phyloP scores from a whole-genome alignment of 768 basidiomycete species.

The Lentinula boryana region DNA sequence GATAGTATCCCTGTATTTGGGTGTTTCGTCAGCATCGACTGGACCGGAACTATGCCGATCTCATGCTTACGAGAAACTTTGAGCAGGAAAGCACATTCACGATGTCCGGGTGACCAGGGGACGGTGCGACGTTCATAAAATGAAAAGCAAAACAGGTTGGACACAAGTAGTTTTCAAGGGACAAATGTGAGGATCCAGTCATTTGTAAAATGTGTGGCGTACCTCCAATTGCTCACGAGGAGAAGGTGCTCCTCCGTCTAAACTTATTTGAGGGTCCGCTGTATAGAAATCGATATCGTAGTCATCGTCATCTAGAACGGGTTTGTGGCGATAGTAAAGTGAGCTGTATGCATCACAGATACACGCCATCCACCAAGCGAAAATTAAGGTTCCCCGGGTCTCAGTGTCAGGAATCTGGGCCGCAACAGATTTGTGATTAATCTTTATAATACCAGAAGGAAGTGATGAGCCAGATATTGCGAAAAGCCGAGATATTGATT shows the following conservation, averaged over 20 bases:
- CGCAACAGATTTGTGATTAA: slow-evolving; percentile 80
- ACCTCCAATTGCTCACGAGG: slow-evolving; percentile 81
- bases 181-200: neutral
- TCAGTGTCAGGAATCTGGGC: slow-evolving; percentile 68
- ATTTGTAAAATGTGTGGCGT: slow-evolving; percentile 12
- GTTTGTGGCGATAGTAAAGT: slow-evolving; percentile 81
- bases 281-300: slow-evolving; percentile 89
- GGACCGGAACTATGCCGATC: neutral
- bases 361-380: slow-evolving; percentile 93
- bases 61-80: slow-evolving; percentile 61
- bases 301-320: slow-evolving; percentile 81
- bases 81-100: neutral
- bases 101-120: neutral
- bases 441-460: slow-evolving; percentile 33
- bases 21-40: slow-evolving; percentile 9
- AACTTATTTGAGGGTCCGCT: slow-evolving; percentile 46
- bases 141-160: neutral
- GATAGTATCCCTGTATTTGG: slow-evolving; percentile 66
- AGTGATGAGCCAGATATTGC: neutral
- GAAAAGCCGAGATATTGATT: neutral
- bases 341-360: slow-evolving; percentile 79
- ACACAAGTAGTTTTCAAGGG: neutral
- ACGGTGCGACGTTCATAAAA: neutral
- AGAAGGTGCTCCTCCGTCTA: slow-evolving; percentile 47
- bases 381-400: slow-evolving; percentile 78